A percentile compares a stretch with the other conserved stretches of the same genome.
Evolutionary conservation across 495 filamentous ascomycete genomes (phyloP).

Genomic region (Neurospora sp.): DNA sequence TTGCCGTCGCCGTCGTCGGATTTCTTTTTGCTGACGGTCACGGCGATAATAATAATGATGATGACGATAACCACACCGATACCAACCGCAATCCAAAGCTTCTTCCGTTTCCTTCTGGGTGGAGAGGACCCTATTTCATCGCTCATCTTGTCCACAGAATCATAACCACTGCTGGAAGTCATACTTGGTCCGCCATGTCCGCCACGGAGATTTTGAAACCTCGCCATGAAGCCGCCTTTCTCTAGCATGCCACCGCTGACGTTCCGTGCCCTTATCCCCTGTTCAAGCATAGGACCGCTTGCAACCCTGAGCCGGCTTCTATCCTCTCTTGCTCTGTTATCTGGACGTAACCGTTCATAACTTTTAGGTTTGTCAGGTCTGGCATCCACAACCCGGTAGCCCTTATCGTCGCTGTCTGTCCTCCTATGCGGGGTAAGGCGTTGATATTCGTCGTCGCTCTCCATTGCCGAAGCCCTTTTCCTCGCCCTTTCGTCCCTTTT

Average conservation of each 20-base stretch:
- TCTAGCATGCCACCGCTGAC: background rate
- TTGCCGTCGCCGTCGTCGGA: slow-evolving; percentile 7
- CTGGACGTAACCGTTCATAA: background rate
- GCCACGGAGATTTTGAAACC: background rate
- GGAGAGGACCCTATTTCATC: background rate
- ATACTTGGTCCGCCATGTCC: background rate
- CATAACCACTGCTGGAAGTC: background rate
- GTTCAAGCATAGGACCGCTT: background rate
- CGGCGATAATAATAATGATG: slow-evolving; percentile 65
- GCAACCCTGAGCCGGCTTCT: background rate
- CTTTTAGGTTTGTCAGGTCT: background rate
- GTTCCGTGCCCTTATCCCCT: background rate
- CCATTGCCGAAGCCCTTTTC: slow-evolving; percentile 2
- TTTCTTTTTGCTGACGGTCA: slow-evolving; percentile 62
- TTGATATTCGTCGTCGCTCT: slow-evolving; percentile 19
- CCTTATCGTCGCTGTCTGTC: background rate
- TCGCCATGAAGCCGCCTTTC: background rate
- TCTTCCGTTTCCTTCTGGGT: background rate
- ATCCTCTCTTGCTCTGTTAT: background rate
- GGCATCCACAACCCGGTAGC: background rate
- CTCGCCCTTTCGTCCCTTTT: background rate
- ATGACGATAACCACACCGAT: slow-evolving; percentile 48
- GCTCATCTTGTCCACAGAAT: background rate
- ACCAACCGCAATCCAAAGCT: slow-evolving; percentile 36
- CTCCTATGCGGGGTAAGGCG: slow-evolving; percentile 2